phyloP scores from a whole-genome alignment of 805 yeast genomes.

The Starmerella floricola region DNA sequence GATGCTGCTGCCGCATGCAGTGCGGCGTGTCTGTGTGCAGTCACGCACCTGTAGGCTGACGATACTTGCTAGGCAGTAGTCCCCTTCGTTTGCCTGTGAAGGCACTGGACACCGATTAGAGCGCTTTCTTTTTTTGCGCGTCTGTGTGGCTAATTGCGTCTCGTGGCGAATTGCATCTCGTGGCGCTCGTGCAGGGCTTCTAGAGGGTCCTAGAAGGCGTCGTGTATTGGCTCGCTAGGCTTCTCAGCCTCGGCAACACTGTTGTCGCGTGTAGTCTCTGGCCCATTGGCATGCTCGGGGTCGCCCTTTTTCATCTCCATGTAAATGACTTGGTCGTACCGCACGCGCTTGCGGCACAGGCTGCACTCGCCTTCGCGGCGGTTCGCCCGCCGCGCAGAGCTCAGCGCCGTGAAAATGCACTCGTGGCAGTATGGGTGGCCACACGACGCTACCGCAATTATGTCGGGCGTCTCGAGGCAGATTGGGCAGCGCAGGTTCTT shows the following conservation, averaged over 20 bases:
- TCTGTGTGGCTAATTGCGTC: no score
- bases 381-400: conserved; percentile 10
- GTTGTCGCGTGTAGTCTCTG: neutral
- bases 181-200: no score
- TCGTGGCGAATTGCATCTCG: no score
- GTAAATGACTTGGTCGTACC: conserved; percentile 15
- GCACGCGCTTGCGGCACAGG: conserved; percentile 18
- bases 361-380: conserved; percentile 16
- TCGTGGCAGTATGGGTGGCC: conserved; percentile 22
- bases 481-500: conserved; percentile 15
- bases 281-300: neutral
- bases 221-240: neutral
- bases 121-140: no score
- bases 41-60: no score
- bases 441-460: conserved; percentile 20
- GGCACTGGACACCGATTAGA: no score
- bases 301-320: conserved; percentile 18
- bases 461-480: conserved; percentile 20
- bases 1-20: no score
- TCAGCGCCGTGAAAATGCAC: conserved; percentile 18
- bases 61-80: no score
- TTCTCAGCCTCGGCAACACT: neutral
- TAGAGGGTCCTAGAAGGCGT: no score
- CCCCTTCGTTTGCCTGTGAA: no score
- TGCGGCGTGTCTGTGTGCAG: no score